Evolutionary conservation across 1,284 basidiomycete genomes (phyloP).

Genomic region (Apiotrichum sp.): DNA sequence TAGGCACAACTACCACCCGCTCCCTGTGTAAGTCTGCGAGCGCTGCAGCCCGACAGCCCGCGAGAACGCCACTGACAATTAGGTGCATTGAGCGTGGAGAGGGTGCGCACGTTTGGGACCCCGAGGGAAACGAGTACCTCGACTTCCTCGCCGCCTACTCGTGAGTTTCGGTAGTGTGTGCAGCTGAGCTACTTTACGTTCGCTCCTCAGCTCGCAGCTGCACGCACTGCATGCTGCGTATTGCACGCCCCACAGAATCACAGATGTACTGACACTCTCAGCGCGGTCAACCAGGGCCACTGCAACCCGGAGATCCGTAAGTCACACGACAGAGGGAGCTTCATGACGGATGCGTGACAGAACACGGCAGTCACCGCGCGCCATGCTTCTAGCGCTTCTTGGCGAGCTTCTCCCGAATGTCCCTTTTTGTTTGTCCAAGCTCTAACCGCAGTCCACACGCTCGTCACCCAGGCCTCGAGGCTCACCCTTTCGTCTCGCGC

Average conservation of each 20-base stretch:
- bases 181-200: not conserved
- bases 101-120: slow-evolving; percentile 93
- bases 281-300: slow-evolving; percentile 86
- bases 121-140: slow-evolving; percentile 86
- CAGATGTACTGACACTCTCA: slow-evolving; percentile 33
- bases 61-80: not conserved
- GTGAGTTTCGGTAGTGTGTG: slow-evolving; percentile 52
- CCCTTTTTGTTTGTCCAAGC: no score
- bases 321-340: not conserved
- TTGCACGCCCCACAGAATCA: not conserved
- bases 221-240: no score
- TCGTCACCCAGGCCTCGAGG: slow-evolving; percentile 78
- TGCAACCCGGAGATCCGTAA: slow-evolving; percentile 68
- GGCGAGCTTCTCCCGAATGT: no score
- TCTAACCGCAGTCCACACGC: slow-evolving; percentile 62
- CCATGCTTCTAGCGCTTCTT: no score
- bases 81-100: slow-evolving; percentile 80
- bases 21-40: slow-evolving; percentile 58
- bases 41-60: not conserved
- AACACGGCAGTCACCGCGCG: not conserved
- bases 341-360: slow-evolving; percentile 5
- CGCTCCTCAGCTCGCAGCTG: not conserved
- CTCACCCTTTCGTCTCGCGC: slow-evolving; percentile 92
- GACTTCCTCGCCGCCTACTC: slow-evolving; percentile 97
- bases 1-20: slow-evolving; percentile 80